These are phyloP conservation scores for Acorus calamus DNA, from an alignment of 106 monocot species.

Conservation along the genomic window DNA sequence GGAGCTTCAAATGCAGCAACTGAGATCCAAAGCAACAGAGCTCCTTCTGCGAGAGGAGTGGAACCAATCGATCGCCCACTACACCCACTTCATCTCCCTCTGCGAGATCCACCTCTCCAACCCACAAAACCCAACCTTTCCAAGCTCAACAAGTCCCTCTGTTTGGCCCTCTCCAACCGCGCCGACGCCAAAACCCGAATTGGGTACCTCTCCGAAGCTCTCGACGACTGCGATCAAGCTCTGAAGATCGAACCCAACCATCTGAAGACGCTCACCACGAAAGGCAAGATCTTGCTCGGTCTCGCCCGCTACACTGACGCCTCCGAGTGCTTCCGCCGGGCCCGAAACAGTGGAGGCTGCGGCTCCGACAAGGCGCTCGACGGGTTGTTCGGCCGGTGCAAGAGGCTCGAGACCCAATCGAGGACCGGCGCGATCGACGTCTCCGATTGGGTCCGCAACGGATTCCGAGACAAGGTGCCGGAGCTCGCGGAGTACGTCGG, in stretches of 20 bases:
- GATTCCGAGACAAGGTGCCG: constrained; percentile 46
- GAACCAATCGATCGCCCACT: constrained; percentile 63
- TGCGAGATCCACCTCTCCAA: constrained; percentile 1
- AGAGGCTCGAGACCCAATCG: constrained; percentile 49
- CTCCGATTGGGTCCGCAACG: constrained; percentile 58
- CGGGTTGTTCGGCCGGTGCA: constrained; percentile 29
- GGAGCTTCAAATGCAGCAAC: constrained; percentile 45
- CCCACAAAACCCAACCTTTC: constrained; percentile 2
- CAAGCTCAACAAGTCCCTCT: constrained; percentile 31
- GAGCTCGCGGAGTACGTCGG: constrained; percentile 82
- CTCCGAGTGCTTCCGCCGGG: constrained; percentile 32
- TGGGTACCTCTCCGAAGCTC: constrained; percentile 25
- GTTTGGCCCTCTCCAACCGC: constrained; percentile 51
- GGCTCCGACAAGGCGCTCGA: constrained; percentile 14
- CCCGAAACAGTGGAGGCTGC: constrained; percentile 2
- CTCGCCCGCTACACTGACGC: constrained; percentile 54
- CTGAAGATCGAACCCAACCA: constrained; percentile 49
- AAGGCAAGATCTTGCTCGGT: constrained; percentile 51
- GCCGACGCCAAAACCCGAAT: constrained; percentile 53
- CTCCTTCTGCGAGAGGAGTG: constrained; percentile 65
- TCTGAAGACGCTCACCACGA: constrained; percentile 41
- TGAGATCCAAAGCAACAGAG: constrained; percentile 70
- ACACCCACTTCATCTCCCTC: constrained; percentile 61
- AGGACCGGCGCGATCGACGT: constrained; percentile 60
- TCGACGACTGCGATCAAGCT: constrained; percentile 52